These are phyloP conservation scores for Daldinia concentrica DNA, from an alignment of 495 filamentous ascomycete genomes.

Conservation along the genomic window DNA sequence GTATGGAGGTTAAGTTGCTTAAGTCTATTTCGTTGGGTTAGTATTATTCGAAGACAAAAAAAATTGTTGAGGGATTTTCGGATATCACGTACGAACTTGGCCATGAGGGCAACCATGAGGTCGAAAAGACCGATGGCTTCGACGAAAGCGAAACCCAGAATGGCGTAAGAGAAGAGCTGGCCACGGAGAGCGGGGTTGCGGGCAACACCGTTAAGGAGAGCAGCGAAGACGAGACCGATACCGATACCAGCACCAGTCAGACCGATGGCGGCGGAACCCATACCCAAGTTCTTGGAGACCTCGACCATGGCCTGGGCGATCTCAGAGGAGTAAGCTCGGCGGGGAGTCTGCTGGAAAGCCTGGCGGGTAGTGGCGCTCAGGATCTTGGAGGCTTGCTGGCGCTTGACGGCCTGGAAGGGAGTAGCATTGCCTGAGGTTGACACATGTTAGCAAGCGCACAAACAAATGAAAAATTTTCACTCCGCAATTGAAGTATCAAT, in stretches of 20 bases:
- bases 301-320: conserved; percentile 85
- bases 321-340: conserved; percentile 81
- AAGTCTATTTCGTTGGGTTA: conserved; percentile 36
- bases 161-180: conserved; percentile 92
- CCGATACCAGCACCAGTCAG: conserved; percentile 91
- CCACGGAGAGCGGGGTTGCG: conserved; percentile 90
- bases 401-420: conserved; percentile 71
- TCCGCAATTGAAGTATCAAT: conserved; percentile 18
- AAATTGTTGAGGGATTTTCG: conserved; percentile 19
- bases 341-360: conserved; percentile 68
- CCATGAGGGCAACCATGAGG: conserved; percentile 91
- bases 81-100: conserved; percentile 69
- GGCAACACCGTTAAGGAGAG: conserved; percentile 82
- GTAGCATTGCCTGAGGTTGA: conserved; percentile 53
- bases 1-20: conserved; percentile 45
- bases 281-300: conserved; percentile 87
- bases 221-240: conserved; percentile 91
- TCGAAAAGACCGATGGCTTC: conserved; percentile 94
- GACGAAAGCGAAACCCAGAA: conserved; percentile 93
- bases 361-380: conserved; percentile 71
- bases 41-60: neutral
- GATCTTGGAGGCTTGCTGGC: conserved; percentile 71
- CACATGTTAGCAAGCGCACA: conserved; percentile 42
- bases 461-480: conserved; percentile 21
- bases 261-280: conserved; percentile 87